Evolutionary conservation across 768 basidiomycete genomes (phyloP).

Genomic region (Solioccasus polychromus): DNA sequence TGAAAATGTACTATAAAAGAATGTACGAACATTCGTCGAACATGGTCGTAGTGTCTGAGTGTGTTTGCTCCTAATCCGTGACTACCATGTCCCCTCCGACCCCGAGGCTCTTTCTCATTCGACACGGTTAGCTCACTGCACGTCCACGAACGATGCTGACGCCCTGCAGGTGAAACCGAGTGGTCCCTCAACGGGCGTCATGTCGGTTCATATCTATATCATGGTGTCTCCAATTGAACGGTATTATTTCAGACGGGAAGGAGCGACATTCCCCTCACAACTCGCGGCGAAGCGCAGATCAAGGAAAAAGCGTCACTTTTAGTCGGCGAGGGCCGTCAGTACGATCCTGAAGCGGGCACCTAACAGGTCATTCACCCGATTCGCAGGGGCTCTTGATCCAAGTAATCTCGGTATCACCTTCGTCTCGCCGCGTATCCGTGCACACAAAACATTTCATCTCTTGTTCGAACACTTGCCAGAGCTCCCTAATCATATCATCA

Average conservation of each 20-base stretch:
- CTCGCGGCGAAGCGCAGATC: conserved; percentile 69
- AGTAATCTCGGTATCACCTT: conserved; percentile 69
- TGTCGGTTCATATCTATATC: conserved; percentile 36
- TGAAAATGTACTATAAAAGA: background rate
- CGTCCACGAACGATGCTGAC: conserved; percentile 4
- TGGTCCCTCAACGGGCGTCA: conserved; percentile 90
- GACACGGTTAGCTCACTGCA: conserved; percentile 55
- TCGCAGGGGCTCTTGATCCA: conserved; percentile 72
- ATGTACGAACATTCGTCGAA: conserved; percentile 62
- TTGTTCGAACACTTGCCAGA: conserved; percentile 54
- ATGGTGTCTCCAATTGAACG: background rate
- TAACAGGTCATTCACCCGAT: background rate
- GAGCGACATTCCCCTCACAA: conserved; percentile 84
- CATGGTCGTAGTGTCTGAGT: conserved; percentile 46
- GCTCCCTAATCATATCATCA: conserved; percentile 51
- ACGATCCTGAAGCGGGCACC: background rate
- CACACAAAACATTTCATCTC: conserved; percentile 82
- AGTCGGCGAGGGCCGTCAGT: conserved; percentile 77
- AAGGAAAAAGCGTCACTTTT: conserved; percentile 58
- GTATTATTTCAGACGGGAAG: conserved; percentile 67
- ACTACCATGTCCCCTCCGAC: conserved; percentile 39
- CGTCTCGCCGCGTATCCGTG: conserved; percentile 86
- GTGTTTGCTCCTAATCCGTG: too few species aligned
- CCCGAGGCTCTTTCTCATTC: conserved; percentile 76
- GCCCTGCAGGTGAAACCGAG: conserved; percentile 76